These are phyloP conservation scores for Candida takata DNA, from an alignment of 805 yeast genomes.

Conservation along the genomic window DNA sequence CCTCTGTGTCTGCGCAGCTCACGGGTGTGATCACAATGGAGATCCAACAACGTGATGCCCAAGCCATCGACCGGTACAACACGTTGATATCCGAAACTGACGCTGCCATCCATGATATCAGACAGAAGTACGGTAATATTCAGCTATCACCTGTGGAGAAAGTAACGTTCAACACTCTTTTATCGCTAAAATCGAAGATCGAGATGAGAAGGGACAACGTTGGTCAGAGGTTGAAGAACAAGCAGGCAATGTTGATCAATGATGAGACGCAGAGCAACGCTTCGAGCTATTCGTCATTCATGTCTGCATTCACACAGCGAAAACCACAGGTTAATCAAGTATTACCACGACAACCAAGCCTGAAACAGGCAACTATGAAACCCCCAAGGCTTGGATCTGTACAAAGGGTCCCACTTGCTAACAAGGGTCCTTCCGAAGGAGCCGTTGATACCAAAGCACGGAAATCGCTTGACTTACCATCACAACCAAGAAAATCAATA, in stretches of 20 bases:
- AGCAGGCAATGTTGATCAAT: constrained; percentile 10
- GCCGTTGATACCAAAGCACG: neutral
- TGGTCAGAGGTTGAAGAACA: constrained; percentile 8
- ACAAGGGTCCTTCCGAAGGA: neutral
- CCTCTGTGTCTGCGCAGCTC: constrained; percentile 5
- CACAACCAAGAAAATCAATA: constrained; percentile 8
- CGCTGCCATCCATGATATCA: constrained; percentile 4
- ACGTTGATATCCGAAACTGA: constrained; percentile 10
- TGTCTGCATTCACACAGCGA: constrained; percentile 15
- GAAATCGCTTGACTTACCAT: constrained; percentile 14
- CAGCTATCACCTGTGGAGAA: constrained; percentile 10
- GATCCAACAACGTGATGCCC: constrained; percentile 17
- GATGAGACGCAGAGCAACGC: constrained; percentile 12
- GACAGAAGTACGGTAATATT: constrained; percentile 1
- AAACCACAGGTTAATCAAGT: neutral
- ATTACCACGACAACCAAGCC: neutral
- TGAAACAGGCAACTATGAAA: neutral
- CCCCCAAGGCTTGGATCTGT: no score
- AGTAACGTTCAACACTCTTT: constrained; percentile 11
- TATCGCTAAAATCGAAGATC: constrained; percentile 15
- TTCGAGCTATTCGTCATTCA: constrained; percentile 21
- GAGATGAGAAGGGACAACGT: constrained; percentile 10
- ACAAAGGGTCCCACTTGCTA: neutral
- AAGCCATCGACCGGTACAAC: constrained; percentile 13
- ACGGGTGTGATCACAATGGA: constrained; percentile 13